These are phyloP conservation scores for Atractiella rhizophila DNA, from an alignment of 768 basidiomycete genomes.

Conservation along the genomic window DNA sequence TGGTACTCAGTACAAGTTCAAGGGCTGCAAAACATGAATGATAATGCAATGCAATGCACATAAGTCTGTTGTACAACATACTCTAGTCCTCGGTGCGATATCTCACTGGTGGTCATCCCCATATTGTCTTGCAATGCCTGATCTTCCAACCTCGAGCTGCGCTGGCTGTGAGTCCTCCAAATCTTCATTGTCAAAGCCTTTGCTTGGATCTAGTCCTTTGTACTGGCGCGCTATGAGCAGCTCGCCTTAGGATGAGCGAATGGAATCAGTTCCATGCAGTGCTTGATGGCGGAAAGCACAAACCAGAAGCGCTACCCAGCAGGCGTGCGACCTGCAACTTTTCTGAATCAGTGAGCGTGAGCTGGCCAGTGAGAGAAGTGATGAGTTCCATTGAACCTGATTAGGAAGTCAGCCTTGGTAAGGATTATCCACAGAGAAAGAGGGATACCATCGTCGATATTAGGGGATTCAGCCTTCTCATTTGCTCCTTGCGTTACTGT, in stretches of 20 bases:
- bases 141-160: too few species aligned
- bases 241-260: slow-evolving; percentile 25
- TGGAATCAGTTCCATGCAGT: neutral
- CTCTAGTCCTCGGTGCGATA: too few species aligned
- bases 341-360: neutral
- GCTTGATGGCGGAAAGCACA: neutral
- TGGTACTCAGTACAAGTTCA: too few species aligned
- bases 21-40: too few species aligned
- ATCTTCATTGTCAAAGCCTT: slow-evolving; percentile 55
- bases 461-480: slow-evolving; percentile 1
- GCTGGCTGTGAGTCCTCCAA: slow-evolving; percentile 72
- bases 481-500: neutral
- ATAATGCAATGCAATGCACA: too few species aligned
- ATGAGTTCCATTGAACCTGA: neutral
- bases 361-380: neutral
- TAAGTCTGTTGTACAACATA: too few species aligned
- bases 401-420: neutral
- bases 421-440: neutral
- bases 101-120: too few species aligned
- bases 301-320: slow-evolving; percentile 12
- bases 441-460: neutral
- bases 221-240: slow-evolving; percentile 51
- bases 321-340: slow-evolving; percentile 6
- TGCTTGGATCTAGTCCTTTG: slow-evolving; percentile 51
- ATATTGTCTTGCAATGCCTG: slow-evolving; percentile 71